These are phyloP conservation scores for Bocquillonia castaneifolia DNA, from an alignment of 441 rosid genomes.

Conservation along the genomic window DNA sequence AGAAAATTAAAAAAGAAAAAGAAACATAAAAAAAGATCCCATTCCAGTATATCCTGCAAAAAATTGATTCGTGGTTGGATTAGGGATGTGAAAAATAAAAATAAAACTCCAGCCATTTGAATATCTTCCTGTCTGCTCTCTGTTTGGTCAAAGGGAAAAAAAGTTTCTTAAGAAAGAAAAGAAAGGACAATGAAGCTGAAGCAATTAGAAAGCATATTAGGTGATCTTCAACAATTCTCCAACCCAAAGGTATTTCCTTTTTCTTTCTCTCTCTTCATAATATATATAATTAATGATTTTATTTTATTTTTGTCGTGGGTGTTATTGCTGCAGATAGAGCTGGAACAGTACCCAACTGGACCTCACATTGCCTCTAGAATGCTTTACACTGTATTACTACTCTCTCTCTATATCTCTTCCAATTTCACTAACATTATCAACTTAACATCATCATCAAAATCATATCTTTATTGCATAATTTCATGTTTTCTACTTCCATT, in stretches of 20 bases:
- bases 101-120: no score
- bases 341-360: slow-evolving; percentile 94
- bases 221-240: slow-evolving; percentile 68
- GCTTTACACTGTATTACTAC: slow-evolving; percentile 71
- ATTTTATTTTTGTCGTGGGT: no score
- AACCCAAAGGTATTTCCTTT: slow-evolving; percentile 51
- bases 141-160: not conserved
- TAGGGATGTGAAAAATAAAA: no score
- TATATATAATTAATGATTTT: no score
- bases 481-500: not conserved
- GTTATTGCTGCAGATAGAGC: slow-evolving; percentile 51
- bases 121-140: not conserved
- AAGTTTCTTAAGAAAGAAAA: not conserved
- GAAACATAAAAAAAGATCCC: no score
- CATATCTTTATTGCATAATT: no score
- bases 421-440: not conserved
- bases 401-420: not conserved
- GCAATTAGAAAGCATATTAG: slow-evolving; percentile 75
- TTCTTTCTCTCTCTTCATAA: not conserved
- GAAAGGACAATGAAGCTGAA: slow-evolving; percentile 65
- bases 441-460: not conserved
- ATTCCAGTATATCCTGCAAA: no score
- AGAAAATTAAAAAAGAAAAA: no score
- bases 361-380: slow-evolving; percentile 96
- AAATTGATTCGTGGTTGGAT: no score